Percentiles rank a stretch among this genome's conserved stretches.
These are phyloP conservation scores for Xylaria sp. DNA, from an alignment of 2,329 filamentous ascomycete species.

Conservation along the genomic window DNA sequence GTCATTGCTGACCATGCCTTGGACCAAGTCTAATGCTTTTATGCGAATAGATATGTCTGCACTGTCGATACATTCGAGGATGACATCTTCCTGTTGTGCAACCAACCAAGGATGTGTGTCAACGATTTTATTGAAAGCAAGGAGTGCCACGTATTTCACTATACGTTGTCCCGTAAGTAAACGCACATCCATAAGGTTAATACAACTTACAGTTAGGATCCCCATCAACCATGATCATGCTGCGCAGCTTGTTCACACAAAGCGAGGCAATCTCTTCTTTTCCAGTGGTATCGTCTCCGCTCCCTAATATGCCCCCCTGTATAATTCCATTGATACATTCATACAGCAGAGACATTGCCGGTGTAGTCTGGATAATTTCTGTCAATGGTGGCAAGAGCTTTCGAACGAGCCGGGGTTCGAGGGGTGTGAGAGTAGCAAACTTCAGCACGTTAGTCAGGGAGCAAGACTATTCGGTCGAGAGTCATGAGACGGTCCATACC, in stretches of 20 bases:
- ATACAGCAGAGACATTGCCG: constrained; percentile 96
- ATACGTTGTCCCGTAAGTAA: constrained; percentile 24
- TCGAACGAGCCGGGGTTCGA: constrained; percentile 88
- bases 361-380: constrained; percentile 90
- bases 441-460: constrained; percentile 47
- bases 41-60: constrained; percentile 94
- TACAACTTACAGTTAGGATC: constrained; percentile 82
- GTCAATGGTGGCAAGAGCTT: constrained; percentile 91
- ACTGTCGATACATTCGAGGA: constrained; percentile 94
- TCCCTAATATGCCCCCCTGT: constrained; percentile 90
- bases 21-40: constrained; percentile 87
- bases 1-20: constrained; percentile 90
- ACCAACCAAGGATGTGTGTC: constrained; percentile 86
- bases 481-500: constrained; percentile 52
- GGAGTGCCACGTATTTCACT: constrained; percentile 96
- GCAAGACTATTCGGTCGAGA: background rate
- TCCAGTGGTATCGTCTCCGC: constrained; percentile 77
- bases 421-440: constrained; percentile 92
- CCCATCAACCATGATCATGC: constrained; percentile 91
- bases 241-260: constrained; percentile 89
- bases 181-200: constrained; percentile 18
- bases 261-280: constrained; percentile 90
- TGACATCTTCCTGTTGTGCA: constrained; percentile 91
- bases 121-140: constrained; percentile 96
- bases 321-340: constrained; percentile 99